Percentiles rank a stretch among this genome's conserved stretches.
Conservation (phyloP, 495 filamentous ascomycete species). For the Penicillium lividum region DNA sequence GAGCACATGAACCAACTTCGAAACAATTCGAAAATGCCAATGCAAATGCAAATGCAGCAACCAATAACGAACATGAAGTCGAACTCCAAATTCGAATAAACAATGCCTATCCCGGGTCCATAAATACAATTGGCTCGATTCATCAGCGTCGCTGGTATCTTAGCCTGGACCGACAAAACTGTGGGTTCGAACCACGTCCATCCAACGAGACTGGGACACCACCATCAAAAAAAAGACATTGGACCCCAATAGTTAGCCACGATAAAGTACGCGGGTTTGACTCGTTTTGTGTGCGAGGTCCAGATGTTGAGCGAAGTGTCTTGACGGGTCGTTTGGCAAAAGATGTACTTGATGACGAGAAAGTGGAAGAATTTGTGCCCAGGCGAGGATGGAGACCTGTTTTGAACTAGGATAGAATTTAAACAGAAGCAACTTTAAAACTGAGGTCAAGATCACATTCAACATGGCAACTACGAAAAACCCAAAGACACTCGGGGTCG, state of each 20-base stretch:
- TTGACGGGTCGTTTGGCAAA: slow-evolving; percentile 58
- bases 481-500: too few relatives aligned
- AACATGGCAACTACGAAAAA: too few relatives aligned
- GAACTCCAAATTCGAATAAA: slow-evolving; percentile 55
- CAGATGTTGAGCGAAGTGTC: slow-evolving; percentile 59
- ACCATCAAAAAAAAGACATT: slow-evolving; percentile 23
- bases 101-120: slow-evolving; percentile 66
- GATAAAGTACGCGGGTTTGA: slow-evolving; percentile 39
- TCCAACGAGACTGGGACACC: background rate
- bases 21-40: background rate
- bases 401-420: slow-evolving; percentile 38
- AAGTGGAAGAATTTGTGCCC: slow-evolving; percentile 52
- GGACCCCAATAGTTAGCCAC: slow-evolving; percentile 17
- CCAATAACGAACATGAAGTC: slow-evolving; percentile 22
- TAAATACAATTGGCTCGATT: slow-evolving; percentile 61
- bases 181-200: slow-evolving; percentile 50
- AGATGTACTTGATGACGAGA: slow-evolving; percentile 61
- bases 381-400: slow-evolving; percentile 60
- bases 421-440: too few relatives aligned
- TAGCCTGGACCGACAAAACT: slow-evolving; percentile 53
- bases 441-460: too few relatives aligned
- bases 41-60: background rate
- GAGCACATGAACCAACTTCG: background rate
- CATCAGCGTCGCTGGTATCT: slow-evolving; percentile 66
- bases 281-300: slow-evolving; percentile 60